These are phyloP conservation scores for Yarrowia divulgata DNA, from an alignment of 805 yeast genomes.

Conservation along the genomic window DNA sequence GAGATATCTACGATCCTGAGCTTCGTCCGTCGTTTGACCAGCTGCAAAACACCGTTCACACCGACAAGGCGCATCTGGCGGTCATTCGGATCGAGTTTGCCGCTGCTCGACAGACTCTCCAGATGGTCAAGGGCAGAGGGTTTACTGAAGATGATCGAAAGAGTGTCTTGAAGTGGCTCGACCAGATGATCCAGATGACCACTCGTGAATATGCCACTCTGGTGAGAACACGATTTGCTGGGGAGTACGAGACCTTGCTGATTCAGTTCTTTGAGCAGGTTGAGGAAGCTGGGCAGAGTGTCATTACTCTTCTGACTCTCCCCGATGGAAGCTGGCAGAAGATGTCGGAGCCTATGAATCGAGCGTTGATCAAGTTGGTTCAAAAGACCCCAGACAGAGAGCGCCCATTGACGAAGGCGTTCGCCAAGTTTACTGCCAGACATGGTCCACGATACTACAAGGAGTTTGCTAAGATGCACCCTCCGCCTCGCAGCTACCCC, in stretches of 20 bases:
- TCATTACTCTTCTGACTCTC: neutral
- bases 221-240: neutral
- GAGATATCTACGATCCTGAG: slow-evolving; percentile 15
- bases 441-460: slow-evolving; percentile 16
- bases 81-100: slow-evolving; percentile 24
- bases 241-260: slow-evolving; percentile 15
- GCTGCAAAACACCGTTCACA: slow-evolving; percentile 19
- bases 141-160: neutral
- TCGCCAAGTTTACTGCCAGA: slow-evolving; percentile 7
- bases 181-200: slow-evolving; percentile 19
- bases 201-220: neutral
- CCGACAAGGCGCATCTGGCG: slow-evolving; percentile 11
- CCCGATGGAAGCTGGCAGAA: slow-evolving; percentile 12
- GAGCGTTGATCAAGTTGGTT: slow-evolving; percentile 8
- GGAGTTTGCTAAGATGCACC: slow-evolving; percentile 16
- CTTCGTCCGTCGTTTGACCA: slow-evolving; percentile 28
- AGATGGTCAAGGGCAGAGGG: slow-evolving; percentile 3
- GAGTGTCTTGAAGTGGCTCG: slow-evolving; percentile 6
- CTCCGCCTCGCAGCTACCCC: slow-evolving; percentile 8
- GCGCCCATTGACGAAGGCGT: neutral
- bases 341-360: slow-evolving; percentile 18
- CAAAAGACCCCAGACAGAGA: neutral
- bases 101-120: slow-evolving; percentile 19
- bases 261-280: slow-evolving; percentile 27
- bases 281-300: neutral